Evolutionary conservation across 257 asterid species (phyloP).

Genomic region (Solanum etuberosum): DNA sequence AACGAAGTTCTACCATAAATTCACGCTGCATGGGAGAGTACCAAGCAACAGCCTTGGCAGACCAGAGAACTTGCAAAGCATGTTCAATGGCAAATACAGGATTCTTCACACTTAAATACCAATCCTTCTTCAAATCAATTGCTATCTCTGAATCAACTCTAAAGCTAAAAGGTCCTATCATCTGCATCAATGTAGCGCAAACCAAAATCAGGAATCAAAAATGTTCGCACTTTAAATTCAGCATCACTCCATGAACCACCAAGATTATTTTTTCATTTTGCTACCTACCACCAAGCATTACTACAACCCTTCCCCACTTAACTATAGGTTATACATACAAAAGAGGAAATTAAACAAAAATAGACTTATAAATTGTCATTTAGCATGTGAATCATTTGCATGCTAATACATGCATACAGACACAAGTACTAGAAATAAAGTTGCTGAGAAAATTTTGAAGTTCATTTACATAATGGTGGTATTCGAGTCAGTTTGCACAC

Average conservation of each 20-base stretch:
- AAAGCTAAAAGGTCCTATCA: slow-evolving; percentile 83
- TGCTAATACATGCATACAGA: background rate
- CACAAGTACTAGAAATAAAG: background rate
- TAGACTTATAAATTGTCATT: background rate
- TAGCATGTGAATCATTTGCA: background rate
- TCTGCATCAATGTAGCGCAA: slow-evolving; percentile 24
- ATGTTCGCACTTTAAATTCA: background rate
- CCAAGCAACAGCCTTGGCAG: slow-evolving; percentile 93
- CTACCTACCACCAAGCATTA: background rate
- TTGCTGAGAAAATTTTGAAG: background rate
- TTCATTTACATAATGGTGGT: background rate
- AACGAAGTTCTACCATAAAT: slow-evolving; percentile 75
- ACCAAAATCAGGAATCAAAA: background rate
- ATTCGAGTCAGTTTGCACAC: background rate
- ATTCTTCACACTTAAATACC: slow-evolving; percentile 31
- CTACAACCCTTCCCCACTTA: background rate
- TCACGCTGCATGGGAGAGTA: slow-evolving; percentile 64
- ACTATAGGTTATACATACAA: background rate
- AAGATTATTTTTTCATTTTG: background rate
- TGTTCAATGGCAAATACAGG: slow-evolving; percentile 66
- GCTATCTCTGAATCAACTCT: slow-evolving; percentile 56
- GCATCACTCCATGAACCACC: background rate
- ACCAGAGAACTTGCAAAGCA: slow-evolving; percentile 70
- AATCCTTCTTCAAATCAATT: slow-evolving; percentile 39
- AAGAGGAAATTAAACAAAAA: background rate